These are phyloP conservation scores for Dothistroma septosporum DNA, from an alignment of 2,329 filamentous ascomycete species.

Conservation along the genomic window DNA sequence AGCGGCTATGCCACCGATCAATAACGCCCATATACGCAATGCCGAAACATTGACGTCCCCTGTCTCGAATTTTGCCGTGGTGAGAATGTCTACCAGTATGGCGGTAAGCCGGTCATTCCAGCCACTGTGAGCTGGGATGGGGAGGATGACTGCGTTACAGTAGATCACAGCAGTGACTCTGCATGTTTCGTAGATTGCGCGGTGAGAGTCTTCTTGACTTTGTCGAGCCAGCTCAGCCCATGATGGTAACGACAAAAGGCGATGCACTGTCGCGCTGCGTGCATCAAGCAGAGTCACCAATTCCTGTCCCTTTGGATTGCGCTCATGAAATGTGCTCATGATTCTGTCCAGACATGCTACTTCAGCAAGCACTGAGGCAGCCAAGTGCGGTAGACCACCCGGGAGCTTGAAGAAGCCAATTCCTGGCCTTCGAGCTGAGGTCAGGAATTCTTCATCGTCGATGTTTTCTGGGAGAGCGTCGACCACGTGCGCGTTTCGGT, in stretches of 20 bases:
- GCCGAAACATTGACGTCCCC: not conserved
- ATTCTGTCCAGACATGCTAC: slow-evolving; percentile 6
- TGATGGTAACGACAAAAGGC: not conserved
- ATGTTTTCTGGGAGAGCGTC: slow-evolving; percentile 3
- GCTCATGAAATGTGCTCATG: not conserved
- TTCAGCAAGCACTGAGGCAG: slow-evolving; percentile 8
- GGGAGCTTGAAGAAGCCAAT: slow-evolving; percentile 5
- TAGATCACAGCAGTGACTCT: slow-evolving; percentile 7
- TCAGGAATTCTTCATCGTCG: not conserved
- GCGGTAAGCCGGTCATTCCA: slow-evolving; percentile 4
- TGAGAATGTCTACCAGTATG: not conserved
- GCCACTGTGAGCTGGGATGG: slow-evolving; percentile 6
- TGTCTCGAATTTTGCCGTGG: not conserved
- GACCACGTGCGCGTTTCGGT: slow-evolving; percentile 4
- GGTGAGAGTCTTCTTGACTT: not conserved
- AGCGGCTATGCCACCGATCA: slow-evolving; percentile 7
- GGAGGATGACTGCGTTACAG: slow-evolving; percentile 5
- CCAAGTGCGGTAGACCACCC: not conserved
- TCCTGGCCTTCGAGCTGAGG: not conserved
- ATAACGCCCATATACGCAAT: slow-evolving; percentile 2
- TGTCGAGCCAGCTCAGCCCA: slow-evolving; percentile 1
- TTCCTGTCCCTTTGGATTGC: not conserved
- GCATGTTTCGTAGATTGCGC: slow-evolving; percentile 6
- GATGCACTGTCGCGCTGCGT: slow-evolving; percentile 7
- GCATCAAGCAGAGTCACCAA: not conserved